Conservation (phyloP, 768 basidiomycete genomes). For the Tulasnella sp. region DNA sequence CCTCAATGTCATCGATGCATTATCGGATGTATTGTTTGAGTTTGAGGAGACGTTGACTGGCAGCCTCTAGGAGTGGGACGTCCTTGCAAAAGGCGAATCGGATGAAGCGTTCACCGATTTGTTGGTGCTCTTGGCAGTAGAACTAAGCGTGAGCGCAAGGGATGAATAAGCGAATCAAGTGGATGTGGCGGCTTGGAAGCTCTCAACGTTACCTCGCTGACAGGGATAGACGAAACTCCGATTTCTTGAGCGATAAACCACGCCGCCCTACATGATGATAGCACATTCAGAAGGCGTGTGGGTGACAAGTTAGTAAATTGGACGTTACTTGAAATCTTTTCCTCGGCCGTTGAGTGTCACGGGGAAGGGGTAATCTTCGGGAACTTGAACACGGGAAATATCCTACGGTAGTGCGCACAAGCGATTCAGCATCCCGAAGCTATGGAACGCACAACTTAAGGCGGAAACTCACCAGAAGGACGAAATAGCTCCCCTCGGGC, state of each 20-base stretch:
- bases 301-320: background rate
- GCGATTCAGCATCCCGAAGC: background rate
- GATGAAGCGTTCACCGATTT: constrained; percentile 74
- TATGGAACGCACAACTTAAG: background rate
- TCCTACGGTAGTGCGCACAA: constrained; percentile 37
- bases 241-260: constrained; percentile 91
- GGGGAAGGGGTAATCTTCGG: constrained; percentile 77
- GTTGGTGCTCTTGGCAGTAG: constrained; percentile 77
- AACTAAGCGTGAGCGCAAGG: constrained; percentile 40
- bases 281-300: constrained; percentile 14
- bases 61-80: constrained; percentile 61
- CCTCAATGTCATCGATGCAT: background rate
- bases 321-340: constrained; percentile 65
- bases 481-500: constrained; percentile 86
- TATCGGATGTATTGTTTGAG: constrained; percentile 50
- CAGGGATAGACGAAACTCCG: constrained; percentile 86
- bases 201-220: constrained; percentile 60
- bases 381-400: constrained; percentile 62
- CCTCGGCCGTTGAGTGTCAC: constrained; percentile 61
- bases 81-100: constrained; percentile 98
- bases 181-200: background rate
- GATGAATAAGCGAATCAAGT: background rate
- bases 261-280: constrained; percentile 52
- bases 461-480: constrained; percentile 48
- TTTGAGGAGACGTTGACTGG: constrained; percentile 68